Conservation (phyloP, 2,329 filamentous ascomycete genomes). For the Phialophora chinensis region DNA sequence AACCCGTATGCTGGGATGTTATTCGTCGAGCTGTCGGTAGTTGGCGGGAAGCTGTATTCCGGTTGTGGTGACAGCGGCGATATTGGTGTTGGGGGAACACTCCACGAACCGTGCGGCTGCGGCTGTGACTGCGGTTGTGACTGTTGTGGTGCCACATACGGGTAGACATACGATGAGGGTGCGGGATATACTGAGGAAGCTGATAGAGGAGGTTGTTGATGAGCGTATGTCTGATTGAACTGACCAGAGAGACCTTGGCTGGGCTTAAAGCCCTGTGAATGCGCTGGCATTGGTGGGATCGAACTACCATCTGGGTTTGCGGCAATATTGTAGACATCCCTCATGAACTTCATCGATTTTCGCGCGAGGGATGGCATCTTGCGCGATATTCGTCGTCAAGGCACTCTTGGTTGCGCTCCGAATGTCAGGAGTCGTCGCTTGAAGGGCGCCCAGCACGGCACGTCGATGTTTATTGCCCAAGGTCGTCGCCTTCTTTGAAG, state of each 20-base stretch:
- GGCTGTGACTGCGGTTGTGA: background rate
- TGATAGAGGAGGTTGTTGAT: constrained; percentile 16
- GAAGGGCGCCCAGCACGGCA: background rate
- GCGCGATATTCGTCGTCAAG: background rate
- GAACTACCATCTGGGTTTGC: constrained; percentile 18
- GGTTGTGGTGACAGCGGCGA: constrained; percentile 11
- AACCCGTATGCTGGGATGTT: constrained; percentile 1
- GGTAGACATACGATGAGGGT: constrained; percentile 4
- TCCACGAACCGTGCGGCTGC: constrained; percentile 20
- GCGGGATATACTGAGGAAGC: background rate
- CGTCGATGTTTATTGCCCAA: background rate
- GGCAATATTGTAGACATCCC: constrained; percentile 28
- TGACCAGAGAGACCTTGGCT: constrained; percentile 22
- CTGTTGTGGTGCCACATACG: constrained; percentile 10
- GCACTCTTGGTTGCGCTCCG: background rate
- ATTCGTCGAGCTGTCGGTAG: background rate
- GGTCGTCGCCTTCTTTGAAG: background rate
- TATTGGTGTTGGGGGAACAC: constrained; percentile 13
- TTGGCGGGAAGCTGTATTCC: background rate
- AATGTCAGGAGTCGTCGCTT: background rate
- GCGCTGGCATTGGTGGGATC: constrained; percentile 2
- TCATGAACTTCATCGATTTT: constrained; percentile 35
- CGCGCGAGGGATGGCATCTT: constrained; percentile 31
- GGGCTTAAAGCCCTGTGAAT: constrained; percentile 19
- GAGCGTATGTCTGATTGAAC: constrained; percentile 15